Percentiles rank a stretch among this genome's conserved stretches.
These are phyloP conservation scores for thale cress (Arabidopsis thaliana) DNA, from an alignment of 345 rosid genomes.

Conservation along the genomic window TAIR10.1 NC_003076.8:23712001-23712500, in stretches of 20 bases:
- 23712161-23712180: slow-evolving; percentile 22
- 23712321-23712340: slow-evolving; percentile 47
- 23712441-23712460: slow-evolving; percentile 36
- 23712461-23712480: slow-evolving; percentile 42
- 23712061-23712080: slow-evolving; percentile 31
- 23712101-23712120: slow-evolving; percentile 22
- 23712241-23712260: slow-evolving; percentile 34
- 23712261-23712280: slow-evolving; percentile 40
- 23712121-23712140: slow-evolving; percentile 35
- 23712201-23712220: slow-evolving; percentile 30
- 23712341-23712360: slow-evolving; percentile 39
- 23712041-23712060: slow-evolving; percentile 28
- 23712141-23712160: slow-evolving; percentile 39
- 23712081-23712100: slow-evolving; percentile 31
- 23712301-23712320: slow-evolving; percentile 41
- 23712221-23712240: slow-evolving; percentile 39
- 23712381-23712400: slow-evolving; percentile 29
- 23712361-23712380: slow-evolving; percentile 36
- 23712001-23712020: slow-evolving; percentile 41
- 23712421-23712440: slow-evolving; percentile 38
- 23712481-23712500: slow-evolving; percentile 31
- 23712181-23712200: slow-evolving; percentile 29
- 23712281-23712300: slow-evolving; percentile 34
- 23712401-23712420: slow-evolving; percentile 40
- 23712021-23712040: slow-evolving; percentile 43